A percentile compares a stretch with the other conserved stretches of the same genome.
Conservation (phyloP, 768 basidiomycete genomes). For the Albatrellus ellisii region DNA sequence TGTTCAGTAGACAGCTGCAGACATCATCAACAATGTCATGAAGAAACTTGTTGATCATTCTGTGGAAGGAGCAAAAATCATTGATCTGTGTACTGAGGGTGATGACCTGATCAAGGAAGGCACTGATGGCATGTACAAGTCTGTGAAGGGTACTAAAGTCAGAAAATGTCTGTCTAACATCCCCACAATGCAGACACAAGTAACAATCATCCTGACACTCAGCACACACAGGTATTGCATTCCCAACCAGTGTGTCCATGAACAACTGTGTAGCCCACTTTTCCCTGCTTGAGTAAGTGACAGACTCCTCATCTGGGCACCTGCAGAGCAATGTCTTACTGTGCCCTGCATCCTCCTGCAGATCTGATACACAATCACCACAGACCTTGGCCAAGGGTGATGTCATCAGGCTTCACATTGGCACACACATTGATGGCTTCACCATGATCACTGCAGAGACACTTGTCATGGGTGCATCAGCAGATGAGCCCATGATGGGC, state of each 20-base stretch:
- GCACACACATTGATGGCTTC: slow-evolving; percentile 98
- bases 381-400: slow-evolving; percentile 71
- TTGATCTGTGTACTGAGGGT: slow-evolving; percentile 87
- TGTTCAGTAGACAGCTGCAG: slow-evolving; percentile 88
- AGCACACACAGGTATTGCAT: slow-evolving; percentile 60
- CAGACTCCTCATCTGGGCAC: not conserved
- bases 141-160: slow-evolving; percentile 78
- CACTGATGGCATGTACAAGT: slow-evolving; percentile 74
- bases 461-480: slow-evolving; percentile 71
- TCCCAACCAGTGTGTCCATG: slow-evolving; percentile 93
- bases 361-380: slow-evolving; percentile 61
- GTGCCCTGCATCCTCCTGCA: slow-evolving; percentile 18
- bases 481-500: slow-evolving; percentile 65
- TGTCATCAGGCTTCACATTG: slow-evolving; percentile 91
- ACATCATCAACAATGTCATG: slow-evolving; percentile 75
- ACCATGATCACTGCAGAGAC: slow-evolving; percentile 92
- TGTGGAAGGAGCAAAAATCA: slow-evolving; percentile 71
- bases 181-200: too few relatives aligned
- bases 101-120: slow-evolving; percentile 88
- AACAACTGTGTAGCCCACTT: slow-evolving; percentile 96
- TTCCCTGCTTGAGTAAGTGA: slow-evolving; percentile 84
- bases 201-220: not conserved
- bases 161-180: slow-evolving; percentile 48
- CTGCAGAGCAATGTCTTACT: slow-evolving; percentile 2
- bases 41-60: slow-evolving; percentile 70